phyloP scores from a whole-genome alignment of 495 filamentous ascomycete genomes.

The Umbilicaria muhlenbergii region DNA sequence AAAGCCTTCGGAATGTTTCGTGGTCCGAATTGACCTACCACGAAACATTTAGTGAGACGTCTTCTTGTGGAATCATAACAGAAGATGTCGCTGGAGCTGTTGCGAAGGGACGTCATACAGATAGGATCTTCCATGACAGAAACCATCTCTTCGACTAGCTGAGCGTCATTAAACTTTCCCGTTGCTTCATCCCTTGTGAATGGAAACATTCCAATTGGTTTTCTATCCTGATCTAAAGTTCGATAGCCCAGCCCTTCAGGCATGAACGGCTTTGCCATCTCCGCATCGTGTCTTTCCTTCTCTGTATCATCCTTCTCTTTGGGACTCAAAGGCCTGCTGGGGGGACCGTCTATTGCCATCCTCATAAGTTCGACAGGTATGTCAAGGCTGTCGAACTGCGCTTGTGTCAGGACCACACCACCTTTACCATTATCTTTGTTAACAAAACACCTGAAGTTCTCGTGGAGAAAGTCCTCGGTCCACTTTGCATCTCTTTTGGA shows the following conservation, averaged over 20 bases:
- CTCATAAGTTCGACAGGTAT: no score
- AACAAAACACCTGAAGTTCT: constrained; percentile 6
- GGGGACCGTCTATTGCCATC: no score
- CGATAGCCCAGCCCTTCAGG: no score
- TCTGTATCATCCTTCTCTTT: no score
- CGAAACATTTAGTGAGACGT: not conserved
- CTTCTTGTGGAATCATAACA: not conserved
- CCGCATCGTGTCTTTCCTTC: no score
- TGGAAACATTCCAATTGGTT: no score
- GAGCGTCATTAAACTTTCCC: constrained; percentile 26
- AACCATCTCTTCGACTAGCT: constrained; percentile 28
- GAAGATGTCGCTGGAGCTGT: not conserved
- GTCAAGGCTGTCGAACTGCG: no score
- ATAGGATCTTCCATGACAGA: constrained; percentile 26
- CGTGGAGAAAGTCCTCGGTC: constrained; percentile 23
- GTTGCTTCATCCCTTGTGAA: constrained; percentile 12
- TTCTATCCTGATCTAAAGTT: no score
- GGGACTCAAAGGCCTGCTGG: no score
- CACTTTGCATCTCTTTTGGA: constrained; percentile 28
- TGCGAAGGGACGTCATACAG: not conserved
- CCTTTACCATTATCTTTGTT: not conserved
- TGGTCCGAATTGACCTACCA: constrained; percentile 22
- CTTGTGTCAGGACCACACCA: no score
- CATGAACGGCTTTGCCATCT: no score
- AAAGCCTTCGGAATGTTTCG: constrained; percentile 22